These are phyloP conservation scores for Fusarium sp. DNA, from an alignment of 2,329 filamentous ascomycete species.

Conservation along the genomic window DNA sequence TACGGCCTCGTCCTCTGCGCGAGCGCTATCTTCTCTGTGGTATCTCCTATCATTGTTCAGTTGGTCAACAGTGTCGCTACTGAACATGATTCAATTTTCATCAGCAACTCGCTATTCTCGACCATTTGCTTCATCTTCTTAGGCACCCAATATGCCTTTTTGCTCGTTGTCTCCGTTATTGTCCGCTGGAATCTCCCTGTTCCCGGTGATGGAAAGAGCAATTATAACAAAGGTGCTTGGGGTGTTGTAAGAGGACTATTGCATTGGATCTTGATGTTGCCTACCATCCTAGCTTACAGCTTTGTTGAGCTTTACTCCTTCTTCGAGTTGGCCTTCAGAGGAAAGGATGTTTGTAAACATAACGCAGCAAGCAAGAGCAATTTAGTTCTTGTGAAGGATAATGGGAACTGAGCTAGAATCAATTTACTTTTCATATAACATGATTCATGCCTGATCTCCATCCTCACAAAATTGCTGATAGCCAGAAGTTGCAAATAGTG, in stretches of 20 bases:
- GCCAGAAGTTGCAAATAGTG: not conserved
- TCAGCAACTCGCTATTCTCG: constrained; percentile 5
- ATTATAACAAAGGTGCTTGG: constrained; percentile 3
- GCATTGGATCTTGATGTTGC: constrained; percentile 28
- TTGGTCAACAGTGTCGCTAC: constrained; percentile 6
- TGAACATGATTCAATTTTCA: constrained; percentile 8
- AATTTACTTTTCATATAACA: fast-evolving
- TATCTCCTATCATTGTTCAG: constrained; percentile 19
- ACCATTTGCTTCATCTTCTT: constrained; percentile 20
- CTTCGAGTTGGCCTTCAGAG: constrained; percentile 26
- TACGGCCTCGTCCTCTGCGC: constrained; percentile 27
- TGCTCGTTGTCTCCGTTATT: constrained; percentile 8
- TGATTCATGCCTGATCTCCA: fast-evolving
- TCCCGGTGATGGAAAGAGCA: not conserved
- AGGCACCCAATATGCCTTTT: constrained; percentile 15
- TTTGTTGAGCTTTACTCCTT: constrained; percentile 29
- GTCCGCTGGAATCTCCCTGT: constrained; percentile 19
- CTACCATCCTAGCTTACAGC: constrained; percentile 27
- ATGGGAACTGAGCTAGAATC: not conserved
- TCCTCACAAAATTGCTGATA: not conserved
- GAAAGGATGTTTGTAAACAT: constrained; percentile 25
- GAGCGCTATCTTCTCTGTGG: constrained; percentile 20
- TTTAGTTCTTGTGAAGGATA: not conserved
- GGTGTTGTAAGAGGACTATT: constrained; percentile 11
- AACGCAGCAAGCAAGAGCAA: constrained; percentile 25